Base-by-base conservation (phyloP, 495 filamentous ascomycete species). In the Geopyxis carbonaria region DNA sequence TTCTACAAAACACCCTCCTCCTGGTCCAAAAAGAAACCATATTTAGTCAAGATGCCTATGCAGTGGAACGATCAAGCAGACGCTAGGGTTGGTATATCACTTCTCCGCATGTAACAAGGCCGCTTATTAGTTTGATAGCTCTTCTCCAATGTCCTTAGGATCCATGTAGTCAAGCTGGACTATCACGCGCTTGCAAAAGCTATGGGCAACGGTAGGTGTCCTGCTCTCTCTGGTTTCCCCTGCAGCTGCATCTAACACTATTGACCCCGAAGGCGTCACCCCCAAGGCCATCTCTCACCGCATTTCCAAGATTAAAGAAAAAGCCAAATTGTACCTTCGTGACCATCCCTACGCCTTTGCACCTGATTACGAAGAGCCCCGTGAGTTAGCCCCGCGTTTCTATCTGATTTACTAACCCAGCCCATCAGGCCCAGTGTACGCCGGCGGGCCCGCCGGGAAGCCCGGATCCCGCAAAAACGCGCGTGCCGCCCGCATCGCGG, bases 51-150 rank as follows among this genome's bases (percentile, higher is more conserved):
- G 20, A 54, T 54, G 51, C 51, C 51, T 15, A 54, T 54, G 51
- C 51, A 54, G 22, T 54, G 51, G 51, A 54, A 54, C 25, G 51
- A 54, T 22, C 49, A 54, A 32, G 51, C 51, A 11, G 51, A 54
- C 31, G 51, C 51, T 4, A 45, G 43, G 45, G 51, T 52, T n/a
- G n/a, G n/a, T n/a, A n/a, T n/a, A n/a, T n/a, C 13, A 2, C 31
- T 22, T 5, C 38, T 30, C 1, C 36, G 31, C 9, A 23, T 15
- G 9, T 38, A 34, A 25, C 24, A 22, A 37, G 41, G 30, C 23
- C 10, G 34, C 13, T 7, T 13, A 4, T n/a, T 2, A 2, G 15
- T 22, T 28, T 6, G 1, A 28, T 22, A 54, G 51, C 50, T 54
- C 27, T 54, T 54, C 21, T 45, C 51, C 29, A 53, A 54, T 28